Base-by-base conservation (phyloP, 108 stramenopile species). In the Fistulifera pelliculosa region DNA sequence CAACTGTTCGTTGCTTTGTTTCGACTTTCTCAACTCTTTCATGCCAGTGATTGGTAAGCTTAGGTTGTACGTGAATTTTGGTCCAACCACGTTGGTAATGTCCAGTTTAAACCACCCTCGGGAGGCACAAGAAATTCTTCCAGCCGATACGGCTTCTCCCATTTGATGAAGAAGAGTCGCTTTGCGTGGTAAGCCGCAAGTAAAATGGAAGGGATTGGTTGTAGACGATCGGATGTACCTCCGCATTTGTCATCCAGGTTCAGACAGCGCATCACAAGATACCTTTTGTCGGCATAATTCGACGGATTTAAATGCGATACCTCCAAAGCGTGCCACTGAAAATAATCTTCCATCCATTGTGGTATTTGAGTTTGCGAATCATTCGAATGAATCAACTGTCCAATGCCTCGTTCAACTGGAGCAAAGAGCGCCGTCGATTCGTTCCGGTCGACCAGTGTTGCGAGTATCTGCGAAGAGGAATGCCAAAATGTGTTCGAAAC, bases 71-170 rank as follows among this genome's bases (percentile, higher is more conserved):
- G 40, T 14, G 14, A 41, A 11, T 41, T 41, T 41, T 15, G 15
- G 6, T 5, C 12, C 5, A 25, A 26, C 23, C 7, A 23, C 27
- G 23, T 15, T 0, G 79, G 74, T 17, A 53, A 52, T 27, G 70
- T 43, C 74, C 71, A 76, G 53, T 80, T 72, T 13, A 73, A 49
- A 15, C 79, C 74, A 15, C 58, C 43, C 5, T 35, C 18, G 0
- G 74, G 71, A 1, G 79, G 79, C 16, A 70, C 12, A 31, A 80
- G 38, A 57, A 80, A 80, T 23, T 40, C 35, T 61, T 75, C 74
- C 39, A 80, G 38, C 10, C 44, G 26, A 58, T 38, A 60, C 7
- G 79, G 79, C 31, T 74, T 47, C 42, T 55, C 65, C 75, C 75
- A 76, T 27, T 68, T 49, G 14, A 76, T 28, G 26, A 76, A 66